Percentiles rank a stretch among this genome's conserved stretches.
Evolutionary conservation across 1,284 basidiomycete species (phyloP).

Genomic region (Naganishia sp.): DNA sequence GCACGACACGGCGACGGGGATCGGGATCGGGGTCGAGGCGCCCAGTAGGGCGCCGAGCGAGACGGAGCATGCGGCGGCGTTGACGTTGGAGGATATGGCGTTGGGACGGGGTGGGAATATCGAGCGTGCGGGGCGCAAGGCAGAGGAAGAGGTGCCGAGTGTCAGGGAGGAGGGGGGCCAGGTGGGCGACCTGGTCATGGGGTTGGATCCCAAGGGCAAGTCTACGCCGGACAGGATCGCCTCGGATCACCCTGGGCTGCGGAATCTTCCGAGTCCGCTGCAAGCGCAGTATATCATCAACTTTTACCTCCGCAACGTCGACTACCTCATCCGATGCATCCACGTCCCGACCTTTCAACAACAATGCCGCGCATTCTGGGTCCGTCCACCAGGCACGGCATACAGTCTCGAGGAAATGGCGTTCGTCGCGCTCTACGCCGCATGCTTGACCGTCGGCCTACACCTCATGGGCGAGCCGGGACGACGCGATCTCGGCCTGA

Average conservation of each 20-base stretch:
- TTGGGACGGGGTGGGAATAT: slow-evolving; percentile 28
- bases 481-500: slow-evolving; percentile 42
- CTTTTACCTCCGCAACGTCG: slow-evolving; percentile 25
- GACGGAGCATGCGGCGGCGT: slow-evolving; percentile 30
- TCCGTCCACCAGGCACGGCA: slow-evolving; percentile 26
- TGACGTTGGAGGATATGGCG: slow-evolving; percentile 32
- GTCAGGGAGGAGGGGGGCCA: background rate
- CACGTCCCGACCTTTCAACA: slow-evolving; percentile 38
- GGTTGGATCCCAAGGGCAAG: background rate
- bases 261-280: slow-evolving; percentile 21
- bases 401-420: slow-evolving; percentile 35
- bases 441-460: slow-evolving; percentile 37
- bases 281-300: slow-evolving; percentile 31
- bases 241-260: slow-evolving; percentile 16
- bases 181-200: background rate
- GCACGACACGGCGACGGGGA: slow-evolving; percentile 2
- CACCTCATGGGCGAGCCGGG: slow-evolving; percentile 39
- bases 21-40: slow-evolving; percentile 16
- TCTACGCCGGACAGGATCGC: slow-evolving; percentile 1
- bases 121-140: slow-evolving; percentile 13
- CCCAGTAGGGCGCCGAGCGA: slow-evolving; percentile 26
- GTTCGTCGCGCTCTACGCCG: slow-evolving; percentile 37
- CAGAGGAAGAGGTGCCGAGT: background rate
- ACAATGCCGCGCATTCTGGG: slow-evolving; percentile 35
- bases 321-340: slow-evolving; percentile 34